Evolutionary conservation across 2,329 filamentous ascomycete species (phyloP), one percentile per base, ranked within the genome.

Genomic region (Exophiala alcalophila): DNA sequence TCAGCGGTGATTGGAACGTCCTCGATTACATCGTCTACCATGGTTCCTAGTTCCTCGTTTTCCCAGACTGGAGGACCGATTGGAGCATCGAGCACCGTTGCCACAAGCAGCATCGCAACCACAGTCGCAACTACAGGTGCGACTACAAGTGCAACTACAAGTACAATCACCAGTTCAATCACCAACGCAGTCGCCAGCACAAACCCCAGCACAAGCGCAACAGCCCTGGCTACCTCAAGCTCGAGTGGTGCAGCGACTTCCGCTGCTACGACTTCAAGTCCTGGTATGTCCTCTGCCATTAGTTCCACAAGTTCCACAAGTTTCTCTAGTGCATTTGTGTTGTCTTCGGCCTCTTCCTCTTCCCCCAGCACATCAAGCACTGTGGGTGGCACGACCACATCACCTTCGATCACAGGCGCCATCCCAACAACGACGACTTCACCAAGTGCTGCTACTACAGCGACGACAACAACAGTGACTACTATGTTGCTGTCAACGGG

Each of bases 271-370:
- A 16, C 19, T 37, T 32, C 32, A 44, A 48, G 30, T 20, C 41
- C 45, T 20, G 40, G 45, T 48, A 48, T 27, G 45, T 41, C 35
- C 44, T 11, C 21, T 31, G n/a, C 25, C 18, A 14, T 31, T 12
- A 11, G n/a, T 21, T 34, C 24, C 19, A 38, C 29, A 19, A 48
- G 45, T 35, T 34, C 24, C 19, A 38, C 29, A 19, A 48, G 45
- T 35, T 25, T 36, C 32, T 40, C 45, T 26, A 44, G 10, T 36
- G 11, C 21, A 26, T 33, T 15, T 20, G 11, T 21, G 12, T 25
- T 25, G 28, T 33, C 23, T 7, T 33, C 33, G 15, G 34, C 32
- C 21, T n/a, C 25, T 16, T 31, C 39, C 19, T 38, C 39, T 14
- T 24, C 20, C 33, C 15, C 19, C 18, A 24, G 15, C 20, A 30